Percentiles rank a stretch among this genome's conserved stretches.
These are phyloP conservation scores for Seminavis robusta DNA, from an alignment of 108 stramenopile species.

Conservation along the genomic window DNA sequence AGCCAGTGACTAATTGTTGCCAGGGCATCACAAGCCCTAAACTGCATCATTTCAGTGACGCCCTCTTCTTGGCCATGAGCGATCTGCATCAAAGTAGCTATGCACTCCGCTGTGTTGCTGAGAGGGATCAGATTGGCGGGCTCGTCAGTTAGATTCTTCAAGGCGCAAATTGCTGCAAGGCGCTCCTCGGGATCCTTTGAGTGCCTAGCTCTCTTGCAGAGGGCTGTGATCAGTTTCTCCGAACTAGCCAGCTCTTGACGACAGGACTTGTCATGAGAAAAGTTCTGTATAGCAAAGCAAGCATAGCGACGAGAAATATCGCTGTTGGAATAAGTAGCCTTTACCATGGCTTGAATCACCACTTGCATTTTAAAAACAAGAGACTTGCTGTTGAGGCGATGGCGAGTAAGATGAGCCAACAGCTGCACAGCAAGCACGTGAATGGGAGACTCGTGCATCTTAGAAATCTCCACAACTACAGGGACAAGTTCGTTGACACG, in stretches of 20 bases:
- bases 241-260: conserved; percentile 64
- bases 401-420: conserved; percentile 69
- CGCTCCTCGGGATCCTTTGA: conserved; percentile 32
- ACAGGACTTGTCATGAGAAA: conserved; percentile 71
- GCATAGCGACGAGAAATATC: conserved; percentile 53
- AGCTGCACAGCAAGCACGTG: conserved; percentile 62
- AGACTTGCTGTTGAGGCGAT: conserved; percentile 62
- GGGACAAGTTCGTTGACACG: conserved; percentile 35
- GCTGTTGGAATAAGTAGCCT: conserved; percentile 49
- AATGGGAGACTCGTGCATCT: conserved; percentile 50
- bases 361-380: conserved; percentile 50
- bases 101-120: conserved; percentile 72
- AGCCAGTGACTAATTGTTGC: conserved; percentile 80
- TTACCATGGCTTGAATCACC: conserved; percentile 59
- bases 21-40: conserved; percentile 76
- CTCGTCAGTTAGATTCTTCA: conserved; percentile 80
- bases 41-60: conserved; percentile 49
- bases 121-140: conserved; percentile 85
- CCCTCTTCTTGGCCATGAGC: conserved; percentile 45
- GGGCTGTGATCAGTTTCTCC: conserved; percentile 36
- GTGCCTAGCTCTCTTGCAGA: conserved; percentile 39
- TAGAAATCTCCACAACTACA: conserved; percentile 53
- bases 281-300: conserved; percentile 72
- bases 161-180: conserved; percentile 56
- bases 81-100: conserved; percentile 68